phyloP scores from a whole-genome alignment of 2,329 filamentous ascomycete species.

The Sporothrix phasma region DNA sequence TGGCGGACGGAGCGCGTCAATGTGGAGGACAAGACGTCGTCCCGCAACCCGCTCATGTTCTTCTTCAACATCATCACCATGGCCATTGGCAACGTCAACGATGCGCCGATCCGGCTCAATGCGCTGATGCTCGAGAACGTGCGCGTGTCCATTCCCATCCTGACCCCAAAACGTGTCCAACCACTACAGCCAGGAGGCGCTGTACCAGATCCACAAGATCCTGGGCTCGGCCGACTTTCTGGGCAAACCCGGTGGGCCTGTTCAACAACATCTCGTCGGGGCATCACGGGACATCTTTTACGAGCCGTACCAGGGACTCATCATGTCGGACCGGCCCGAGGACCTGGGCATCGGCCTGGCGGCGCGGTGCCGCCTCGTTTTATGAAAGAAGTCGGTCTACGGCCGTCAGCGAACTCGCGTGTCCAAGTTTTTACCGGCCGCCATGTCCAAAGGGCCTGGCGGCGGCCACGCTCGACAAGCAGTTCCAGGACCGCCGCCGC shows the following conservation, averaged over 20 bases:
- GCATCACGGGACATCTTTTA: slow-evolving; percentile 98
- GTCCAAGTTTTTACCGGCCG: slow-evolving; percentile 95
- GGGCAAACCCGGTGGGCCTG: slow-evolving; percentile 88
- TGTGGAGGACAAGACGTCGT: slow-evolving; percentile 85
- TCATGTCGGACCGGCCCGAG: slow-evolving; percentile 90
- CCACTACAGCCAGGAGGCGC: slow-evolving; percentile 93
- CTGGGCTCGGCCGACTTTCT: slow-evolving; percentile 95
- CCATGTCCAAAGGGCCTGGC: slow-evolving; percentile 93
- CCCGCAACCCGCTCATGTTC: slow-evolving; percentile 93
- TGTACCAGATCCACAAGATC: slow-evolving; percentile 95
- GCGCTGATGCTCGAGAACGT: slow-evolving; percentile 92
- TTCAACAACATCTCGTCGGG: slow-evolving; percentile 98
- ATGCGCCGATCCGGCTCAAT: slow-evolving; percentile 88
- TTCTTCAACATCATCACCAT: slow-evolving; percentile 97
- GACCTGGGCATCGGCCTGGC: slow-evolving; percentile 92
- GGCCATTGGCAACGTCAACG: slow-evolving; percentile 98
- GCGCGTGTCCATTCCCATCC: slow-evolving; percentile 72
- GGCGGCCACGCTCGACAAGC: slow-evolving; percentile 92
- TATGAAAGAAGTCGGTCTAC: slow-evolving; percentile 96
- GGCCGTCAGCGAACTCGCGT: slow-evolving; percentile 96
- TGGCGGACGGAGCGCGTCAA: slow-evolving; percentile 94
- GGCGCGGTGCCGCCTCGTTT: slow-evolving; percentile 93
- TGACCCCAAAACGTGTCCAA: slow-evolving; percentile 80
- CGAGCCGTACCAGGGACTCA: slow-evolving; percentile 92
- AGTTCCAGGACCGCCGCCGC: slow-evolving; percentile 91